Base-by-base conservation (phyloP, 371 early-diverging fungal species). In the Dinochytrium kinnereticum region DNA sequence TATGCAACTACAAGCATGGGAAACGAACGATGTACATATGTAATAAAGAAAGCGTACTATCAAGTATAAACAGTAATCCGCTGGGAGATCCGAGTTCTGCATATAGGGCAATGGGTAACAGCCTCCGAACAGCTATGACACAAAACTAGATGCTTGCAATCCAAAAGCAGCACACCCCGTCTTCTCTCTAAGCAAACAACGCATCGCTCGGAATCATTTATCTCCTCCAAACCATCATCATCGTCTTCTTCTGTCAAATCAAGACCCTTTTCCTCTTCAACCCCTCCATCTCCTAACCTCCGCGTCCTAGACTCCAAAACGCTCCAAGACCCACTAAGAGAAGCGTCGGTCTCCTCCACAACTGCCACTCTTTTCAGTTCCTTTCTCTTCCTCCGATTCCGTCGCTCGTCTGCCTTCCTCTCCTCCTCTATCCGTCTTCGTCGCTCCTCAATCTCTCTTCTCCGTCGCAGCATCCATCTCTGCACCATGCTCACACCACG, bases 181-280 rank as follows among this genome's bases (percentile, higher is more conserved):
- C 53, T 15, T 24, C 26, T 24, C 61, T 69, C 69, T 57, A 44
- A 26, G 53, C 69, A 69, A n/a, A 69, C 24, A n/a, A 69, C 69
- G 31, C 69, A 69, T 13, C 49, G 49, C 21, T 44, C 49, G 10
- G 49, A 44, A 44, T 44, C 49, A 44, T 44, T 10, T 21, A 44
- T 13, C 21, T 44, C 49, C 10, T 44, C 49, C 49, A 10, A 44
- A 21, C 21, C 21, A 44, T 44, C 49, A 21, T 44, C 21, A 13
- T 44, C 49, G 49, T 44, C 49, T 10, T 44, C 49, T 10, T 44
- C 49, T 10, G 10, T 21, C 10, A 13, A 10, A 44, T 44, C 49
- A 44, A 44, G 49, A 44, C 49, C 49, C 49, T 44, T 10, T 21
- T 44, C 49, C 21, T 44, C 13, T 44, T 44, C 49, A 13, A 13